phyloP scores from a whole-genome alignment of 345 rosid species.

The Mercurialis annua region DNA sequence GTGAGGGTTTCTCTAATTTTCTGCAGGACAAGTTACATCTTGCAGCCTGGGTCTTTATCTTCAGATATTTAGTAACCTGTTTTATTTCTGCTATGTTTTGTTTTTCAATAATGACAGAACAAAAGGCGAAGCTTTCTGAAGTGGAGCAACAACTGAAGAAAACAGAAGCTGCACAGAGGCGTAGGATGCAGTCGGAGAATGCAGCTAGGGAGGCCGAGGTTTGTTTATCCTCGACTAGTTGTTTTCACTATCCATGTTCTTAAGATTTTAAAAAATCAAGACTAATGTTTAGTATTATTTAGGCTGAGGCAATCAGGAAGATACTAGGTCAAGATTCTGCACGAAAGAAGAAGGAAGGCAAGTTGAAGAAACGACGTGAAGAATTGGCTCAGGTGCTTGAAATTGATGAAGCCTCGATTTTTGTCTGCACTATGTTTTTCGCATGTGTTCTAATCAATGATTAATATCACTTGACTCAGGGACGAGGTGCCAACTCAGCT shows the following conservation, averaged over 20 bases:
- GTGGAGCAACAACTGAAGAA: conserved; percentile 25
- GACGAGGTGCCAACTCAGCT: conserved; percentile 7
- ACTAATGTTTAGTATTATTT: conserved; percentile 14
- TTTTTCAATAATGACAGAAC: conserved; percentile 19
- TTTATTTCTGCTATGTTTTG: background rate
- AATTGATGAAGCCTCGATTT: background rate
- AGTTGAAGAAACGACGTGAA: conserved; percentile 18
- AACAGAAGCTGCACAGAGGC: conserved; percentile 30
- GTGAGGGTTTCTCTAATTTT: conserved; percentile 12
- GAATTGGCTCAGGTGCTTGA: conserved; percentile 24
- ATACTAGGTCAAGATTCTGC: conserved; percentile 28
- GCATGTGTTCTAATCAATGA: conserved; percentile 1
- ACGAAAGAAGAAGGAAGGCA: conserved; percentile 32
- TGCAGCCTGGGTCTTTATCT: background rate
- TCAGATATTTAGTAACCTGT: background rate
- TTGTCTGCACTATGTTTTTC: background rate
- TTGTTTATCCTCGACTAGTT: conserved; percentile 3
- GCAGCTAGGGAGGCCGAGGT: conserved; percentile 37
- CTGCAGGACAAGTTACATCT: background rate
- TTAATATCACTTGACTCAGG: conserved; percentile 6
- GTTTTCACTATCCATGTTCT: background rate
- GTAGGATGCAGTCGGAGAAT: conserved; percentile 28
- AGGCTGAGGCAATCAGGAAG: conserved; percentile 34
- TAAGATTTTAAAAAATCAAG: background rate
- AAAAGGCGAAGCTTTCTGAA: conserved; percentile 23